Evolutionary conservation across 2,329 filamentous ascomycete species (phyloP).

Genomic region (Colletotrichum tanaceti): DNA sequence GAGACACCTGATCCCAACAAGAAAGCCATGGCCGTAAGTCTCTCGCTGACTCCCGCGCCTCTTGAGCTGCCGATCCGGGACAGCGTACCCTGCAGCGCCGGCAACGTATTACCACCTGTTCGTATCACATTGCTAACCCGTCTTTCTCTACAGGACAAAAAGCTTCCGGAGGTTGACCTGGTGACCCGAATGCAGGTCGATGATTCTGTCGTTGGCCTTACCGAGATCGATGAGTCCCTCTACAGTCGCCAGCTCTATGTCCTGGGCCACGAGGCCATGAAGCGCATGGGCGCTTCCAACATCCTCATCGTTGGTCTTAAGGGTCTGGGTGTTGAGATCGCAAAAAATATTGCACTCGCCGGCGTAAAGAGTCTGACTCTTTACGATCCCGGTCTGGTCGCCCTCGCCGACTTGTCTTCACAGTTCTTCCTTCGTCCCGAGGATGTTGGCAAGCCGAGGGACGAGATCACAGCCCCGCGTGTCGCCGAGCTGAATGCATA

Average conservation of each 20-base stretch:
- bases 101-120: neutral
- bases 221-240: constrained; percentile 77
- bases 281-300: constrained; percentile 97
- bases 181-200: constrained; percentile 75
- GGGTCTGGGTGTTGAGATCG: constrained; percentile 95
- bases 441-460: constrained; percentile 93
- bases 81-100: constrained; percentile 19
- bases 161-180: constrained; percentile 69
- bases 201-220: constrained; percentile 64
- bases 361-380: constrained; percentile 97
- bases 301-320: constrained; percentile 92
- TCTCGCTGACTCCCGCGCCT: constrained; percentile 1
- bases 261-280: constrained; percentile 87
- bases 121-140: constrained; percentile 37
- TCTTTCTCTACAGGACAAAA: constrained; percentile 57
- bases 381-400: constrained; percentile 86
- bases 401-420: constrained; percentile 90
- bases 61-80: neutral
- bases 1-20: constrained; percentile 68
- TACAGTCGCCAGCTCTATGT: constrained; percentile 81
- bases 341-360: constrained; percentile 97
- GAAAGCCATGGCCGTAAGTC: constrained; percentile 71
- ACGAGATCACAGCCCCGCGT: constrained; percentile 85
- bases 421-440: constrained; percentile 94
- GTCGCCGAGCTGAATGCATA: constrained; percentile 97